These are phyloP conservation scores for Dendrostoma leiphaemia DNA, from an alignment of 2,329 filamentous ascomycete genomes.

Conservation along the genomic window DNA sequence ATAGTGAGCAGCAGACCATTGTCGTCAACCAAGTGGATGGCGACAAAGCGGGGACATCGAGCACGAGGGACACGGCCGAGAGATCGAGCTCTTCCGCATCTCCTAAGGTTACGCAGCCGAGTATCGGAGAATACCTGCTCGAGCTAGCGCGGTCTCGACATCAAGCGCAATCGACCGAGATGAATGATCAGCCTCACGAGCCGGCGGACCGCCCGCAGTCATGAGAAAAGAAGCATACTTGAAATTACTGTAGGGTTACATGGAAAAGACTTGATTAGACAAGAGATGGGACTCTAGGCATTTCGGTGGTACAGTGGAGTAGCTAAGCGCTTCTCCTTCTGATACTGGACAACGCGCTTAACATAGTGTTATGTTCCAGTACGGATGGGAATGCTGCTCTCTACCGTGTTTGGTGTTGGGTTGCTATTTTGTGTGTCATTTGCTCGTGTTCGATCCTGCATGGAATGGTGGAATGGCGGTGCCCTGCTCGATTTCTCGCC, in stretches of 20 bases:
- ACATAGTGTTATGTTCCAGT: not conserved
- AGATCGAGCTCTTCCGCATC: not conserved
- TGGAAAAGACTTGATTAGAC: slow-evolving; percentile 5
- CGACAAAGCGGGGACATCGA: not conserved
- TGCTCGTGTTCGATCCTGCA: slow-evolving; percentile 3
- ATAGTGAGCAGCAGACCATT: not conserved
- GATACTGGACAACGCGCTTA: not conserved
- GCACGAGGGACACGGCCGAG: not conserved
- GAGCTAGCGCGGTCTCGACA: not conserved
- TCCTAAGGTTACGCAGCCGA: not conserved
- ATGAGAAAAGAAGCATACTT: not conserved
- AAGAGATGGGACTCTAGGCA: slow-evolving; percentile 12
- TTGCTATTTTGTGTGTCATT: not conserved
- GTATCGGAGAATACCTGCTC: not conserved
- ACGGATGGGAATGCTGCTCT: not conserved
- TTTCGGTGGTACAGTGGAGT: slow-evolving; percentile 3
- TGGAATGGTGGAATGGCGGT: slow-evolving; percentile 2
- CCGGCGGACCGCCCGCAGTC: not conserved
- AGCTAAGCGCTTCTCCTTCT: not conserved
- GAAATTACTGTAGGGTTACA: slow-evolving; percentile 14
- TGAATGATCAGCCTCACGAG: not conserved
- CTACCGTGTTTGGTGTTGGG: not conserved
- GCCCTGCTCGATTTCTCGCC: slow-evolving; percentile 4
- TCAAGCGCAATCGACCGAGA: not conserved
- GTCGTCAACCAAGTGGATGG: slow-evolving; percentile 14